Evolutionary conservation across 2,329 filamentous ascomycete genomes (phyloP).

Genomic region (Ascocoryne sarcoides): DNA sequence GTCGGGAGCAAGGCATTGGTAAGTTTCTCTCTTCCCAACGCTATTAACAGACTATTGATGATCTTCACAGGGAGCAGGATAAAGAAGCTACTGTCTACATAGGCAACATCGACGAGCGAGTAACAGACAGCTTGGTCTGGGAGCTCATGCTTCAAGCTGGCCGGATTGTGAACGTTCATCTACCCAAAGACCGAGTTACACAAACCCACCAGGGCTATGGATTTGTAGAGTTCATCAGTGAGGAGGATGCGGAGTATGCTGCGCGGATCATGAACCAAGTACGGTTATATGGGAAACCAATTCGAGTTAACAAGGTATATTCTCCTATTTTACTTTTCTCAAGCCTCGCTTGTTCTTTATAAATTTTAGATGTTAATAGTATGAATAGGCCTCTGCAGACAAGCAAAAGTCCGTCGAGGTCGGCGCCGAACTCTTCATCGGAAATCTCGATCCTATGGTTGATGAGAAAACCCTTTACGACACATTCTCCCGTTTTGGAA

Average conservation of each 20-base stretch:
- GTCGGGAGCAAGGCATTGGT: constrained; percentile 60
- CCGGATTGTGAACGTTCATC: constrained; percentile 94
- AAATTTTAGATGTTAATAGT: not conserved
- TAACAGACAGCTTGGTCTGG: constrained; percentile 83
- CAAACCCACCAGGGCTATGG: constrained; percentile 96
- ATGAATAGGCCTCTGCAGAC: constrained; percentile 61
- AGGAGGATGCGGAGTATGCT: constrained; percentile 94
- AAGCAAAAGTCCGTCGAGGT: constrained; percentile 92
- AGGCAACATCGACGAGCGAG: constrained; percentile 95
- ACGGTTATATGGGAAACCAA: constrained; percentile 83
- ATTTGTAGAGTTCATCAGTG: constrained; percentile 95
- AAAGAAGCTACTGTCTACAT: constrained; percentile 98
- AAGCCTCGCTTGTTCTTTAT: not conserved
- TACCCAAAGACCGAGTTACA: constrained; percentile 96
- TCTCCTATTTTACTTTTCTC: not conserved
- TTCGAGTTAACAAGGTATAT: constrained; percentile 86
- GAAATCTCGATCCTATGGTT: constrained; percentile 88
- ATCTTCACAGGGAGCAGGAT: constrained; percentile 73
- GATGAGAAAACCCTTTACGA: constrained; percentile 95
- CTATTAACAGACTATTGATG: constrained; percentile 17
- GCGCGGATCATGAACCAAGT: constrained; percentile 95
- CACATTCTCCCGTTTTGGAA: constrained; percentile 87
- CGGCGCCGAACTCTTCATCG: constrained; percentile 92
- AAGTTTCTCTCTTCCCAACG: constrained; percentile 24
- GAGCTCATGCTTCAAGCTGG: constrained; percentile 98